Percentiles rank a stretch among this genome's conserved stretches.
phyloP scores from a whole-genome alignment of 164 flowering plant genomes.

The Buxus sempervirens region DNA sequence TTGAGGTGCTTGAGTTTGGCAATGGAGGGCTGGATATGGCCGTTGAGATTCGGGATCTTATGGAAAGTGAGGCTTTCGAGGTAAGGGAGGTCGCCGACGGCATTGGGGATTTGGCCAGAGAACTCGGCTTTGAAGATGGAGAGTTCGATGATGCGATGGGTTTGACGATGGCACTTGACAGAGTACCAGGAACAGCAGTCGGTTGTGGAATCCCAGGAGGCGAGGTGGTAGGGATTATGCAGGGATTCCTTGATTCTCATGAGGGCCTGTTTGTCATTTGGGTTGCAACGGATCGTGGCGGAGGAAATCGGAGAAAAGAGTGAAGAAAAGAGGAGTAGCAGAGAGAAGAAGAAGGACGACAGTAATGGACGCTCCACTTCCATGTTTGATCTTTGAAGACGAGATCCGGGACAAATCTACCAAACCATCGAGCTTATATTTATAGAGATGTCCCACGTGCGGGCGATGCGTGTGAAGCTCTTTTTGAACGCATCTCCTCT shows the following conservation, averaged over 20 bases:
- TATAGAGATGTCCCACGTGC: too few species aligned
- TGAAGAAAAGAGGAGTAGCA: background rate
- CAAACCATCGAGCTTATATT: too few species aligned
- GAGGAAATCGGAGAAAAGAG: conserved; percentile 8
- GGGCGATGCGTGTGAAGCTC: too few species aligned
- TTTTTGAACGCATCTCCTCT: too few species aligned
- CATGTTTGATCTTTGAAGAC: background rate
- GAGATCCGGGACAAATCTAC: too few species aligned
- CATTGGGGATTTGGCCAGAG: conserved; percentile 54
- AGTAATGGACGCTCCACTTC: conserved; percentile 2
- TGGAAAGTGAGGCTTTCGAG: conserved; percentile 48
- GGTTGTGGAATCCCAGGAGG: conserved; percentile 47
- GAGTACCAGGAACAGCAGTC: conserved; percentile 8
- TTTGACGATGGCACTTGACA: conserved; percentile 1
- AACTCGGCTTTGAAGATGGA: conserved; percentile 33
- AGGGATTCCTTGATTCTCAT: conserved; percentile 52
- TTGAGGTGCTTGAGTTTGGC: conserved; percentile 52
- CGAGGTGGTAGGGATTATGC: conserved; percentile 53
- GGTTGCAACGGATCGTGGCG: conserved; percentile 55
- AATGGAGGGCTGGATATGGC: conserved; percentile 51
- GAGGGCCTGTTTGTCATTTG: conserved; percentile 60
- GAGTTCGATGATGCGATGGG: conserved; percentile 52
- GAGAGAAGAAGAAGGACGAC: conserved; percentile 11
- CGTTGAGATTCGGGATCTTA: conserved; percentile 52
- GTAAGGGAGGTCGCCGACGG: conserved; percentile 57